Base-by-base conservation (phyloP, 208 protist species). In the Trypanosoma rangeli region DNA sequence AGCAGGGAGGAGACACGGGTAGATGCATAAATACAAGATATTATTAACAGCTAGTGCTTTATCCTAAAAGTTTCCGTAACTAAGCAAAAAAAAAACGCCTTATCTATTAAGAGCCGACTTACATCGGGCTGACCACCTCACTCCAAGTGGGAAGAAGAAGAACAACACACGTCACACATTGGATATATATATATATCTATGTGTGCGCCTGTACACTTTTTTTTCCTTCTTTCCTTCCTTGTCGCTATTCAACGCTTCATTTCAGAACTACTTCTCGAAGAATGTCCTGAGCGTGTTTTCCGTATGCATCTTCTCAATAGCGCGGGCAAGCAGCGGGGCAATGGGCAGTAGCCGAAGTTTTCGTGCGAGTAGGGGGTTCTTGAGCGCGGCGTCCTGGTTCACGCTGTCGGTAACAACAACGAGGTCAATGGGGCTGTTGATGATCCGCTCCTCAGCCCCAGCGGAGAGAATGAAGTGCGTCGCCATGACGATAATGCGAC, bases 241-340 rank as follows among this genome's bases (percentile, higher is more conserved):
- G 39, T 29, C 22, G 10, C 4, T n/a, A 53, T 53, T 24, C 9
- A 50, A 22, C 7, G 7, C 20, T 46, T 22, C 8, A 20, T 39
- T n/a, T n/a, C 31, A 28, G 31, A 15, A 46, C 79, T 80, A 79
- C 69, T 86, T 87, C 24, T 94, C 84, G 44, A 92, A 93, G 10
- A 95, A 64, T 15, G 85, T 88, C 2, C 78, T 59, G 16, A 93
- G 78, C 10, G 82, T 85, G 65, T 90, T 95, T 58, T 96, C 91
- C 13, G 85, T 89, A 82, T 96, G 88, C 20, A 96, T 84, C 73
- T 92, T 93, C 54, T 96, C 88, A 64, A 96, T 86, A 0, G 88
- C 86, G 18, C 83, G 80, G 0, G 91, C 88, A 24, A 96, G 84
- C 15, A 96, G 75, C 26, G 91, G 88, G 16, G 91, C 86, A 29